Evolutionary conservation across 2,329 filamentous ascomycete genomes (phyloP).

Genomic region (Pseudogymnoascus sp.): DNA sequence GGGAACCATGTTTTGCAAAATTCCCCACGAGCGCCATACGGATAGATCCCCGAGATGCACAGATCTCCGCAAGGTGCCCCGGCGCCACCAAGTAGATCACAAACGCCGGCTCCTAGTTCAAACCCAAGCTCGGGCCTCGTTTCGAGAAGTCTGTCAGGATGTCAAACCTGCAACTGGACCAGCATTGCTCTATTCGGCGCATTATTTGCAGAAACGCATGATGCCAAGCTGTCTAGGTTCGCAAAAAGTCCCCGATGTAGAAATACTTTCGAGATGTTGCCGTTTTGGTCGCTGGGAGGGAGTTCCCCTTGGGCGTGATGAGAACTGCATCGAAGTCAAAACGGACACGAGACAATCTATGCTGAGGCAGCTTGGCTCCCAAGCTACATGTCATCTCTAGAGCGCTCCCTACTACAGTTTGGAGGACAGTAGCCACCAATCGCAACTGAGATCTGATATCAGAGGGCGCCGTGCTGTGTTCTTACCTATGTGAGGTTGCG

Average conservation of each 20-base stretch:
- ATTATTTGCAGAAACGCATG: background rate
- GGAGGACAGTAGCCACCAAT: background rate
- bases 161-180: background rate
- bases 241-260: background rate
- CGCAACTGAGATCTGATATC: background rate
- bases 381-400: background rate
- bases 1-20: background rate
- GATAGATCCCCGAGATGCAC: background rate
- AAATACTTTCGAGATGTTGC: background rate
- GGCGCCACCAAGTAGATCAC: background rate
- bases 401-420: background rate
- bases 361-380: background rate
- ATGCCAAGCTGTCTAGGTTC: background rate
- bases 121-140: background rate
- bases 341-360: background rate
- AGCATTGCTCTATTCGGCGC: background rate
- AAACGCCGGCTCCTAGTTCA: background rate
- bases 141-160: background rate
- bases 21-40: background rate
- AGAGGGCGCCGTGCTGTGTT: background rate
- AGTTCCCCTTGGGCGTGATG: background rate
- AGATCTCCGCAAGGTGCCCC: conserved; percentile 5
- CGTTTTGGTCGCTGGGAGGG: background rate
- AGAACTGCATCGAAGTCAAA: background rate
- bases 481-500: background rate